phyloP scores from a whole-genome alignment of 1,139 yeast genomes.

The Arxiozyma slooffiae region DNA sequence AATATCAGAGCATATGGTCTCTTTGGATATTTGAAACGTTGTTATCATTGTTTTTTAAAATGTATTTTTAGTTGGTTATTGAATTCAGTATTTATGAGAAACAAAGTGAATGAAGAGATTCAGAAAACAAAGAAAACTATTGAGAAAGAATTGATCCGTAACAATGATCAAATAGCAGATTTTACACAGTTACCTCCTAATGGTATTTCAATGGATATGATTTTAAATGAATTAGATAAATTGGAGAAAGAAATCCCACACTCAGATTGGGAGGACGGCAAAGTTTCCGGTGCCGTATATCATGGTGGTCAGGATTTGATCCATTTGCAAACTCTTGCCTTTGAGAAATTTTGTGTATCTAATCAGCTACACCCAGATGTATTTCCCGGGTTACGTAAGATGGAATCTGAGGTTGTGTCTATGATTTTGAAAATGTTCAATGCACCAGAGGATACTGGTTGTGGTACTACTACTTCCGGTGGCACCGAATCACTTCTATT shows the following conservation, averaged over 20 bases:
- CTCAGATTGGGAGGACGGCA: conserved; percentile 73
- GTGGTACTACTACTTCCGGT: conserved; percentile 81
- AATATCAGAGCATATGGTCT: conserved; percentile 36
- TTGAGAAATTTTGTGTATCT: conserved; percentile 68
- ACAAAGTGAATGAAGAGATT: conserved; percentile 55
- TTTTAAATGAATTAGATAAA: conserved; percentile 42
- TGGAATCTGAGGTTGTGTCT: conserved; percentile 91
- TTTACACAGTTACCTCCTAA: conserved; percentile 42
- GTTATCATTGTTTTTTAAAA: conserved; percentile 18
- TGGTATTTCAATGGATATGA: conserved; percentile 43
- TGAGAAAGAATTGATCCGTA: conserved; percentile 46
- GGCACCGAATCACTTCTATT: conserved; percentile 88
- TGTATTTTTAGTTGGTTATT: conserved; percentile 34
- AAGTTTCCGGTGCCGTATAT: conserved; percentile 90
- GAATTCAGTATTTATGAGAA: conserved; percentile 44
- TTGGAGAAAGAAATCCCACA: conserved; percentile 43
- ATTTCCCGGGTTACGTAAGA: conserved; percentile 90
- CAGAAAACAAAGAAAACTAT: conserved; percentile 38
- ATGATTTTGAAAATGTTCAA: conserved; percentile 78
- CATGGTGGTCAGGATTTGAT: conserved; percentile 81
- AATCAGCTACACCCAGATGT: conserved; percentile 96
- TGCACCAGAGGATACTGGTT: conserved; percentile 55
- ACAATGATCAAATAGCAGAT: conserved; percentile 39
- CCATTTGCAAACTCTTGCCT: conserved; percentile 66
- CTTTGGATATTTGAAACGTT: conserved; percentile 22